Evolutionary conservation across 1,139 yeast genomes (phyloP).

Genomic region (Kodamaea ohmeri): DNA sequence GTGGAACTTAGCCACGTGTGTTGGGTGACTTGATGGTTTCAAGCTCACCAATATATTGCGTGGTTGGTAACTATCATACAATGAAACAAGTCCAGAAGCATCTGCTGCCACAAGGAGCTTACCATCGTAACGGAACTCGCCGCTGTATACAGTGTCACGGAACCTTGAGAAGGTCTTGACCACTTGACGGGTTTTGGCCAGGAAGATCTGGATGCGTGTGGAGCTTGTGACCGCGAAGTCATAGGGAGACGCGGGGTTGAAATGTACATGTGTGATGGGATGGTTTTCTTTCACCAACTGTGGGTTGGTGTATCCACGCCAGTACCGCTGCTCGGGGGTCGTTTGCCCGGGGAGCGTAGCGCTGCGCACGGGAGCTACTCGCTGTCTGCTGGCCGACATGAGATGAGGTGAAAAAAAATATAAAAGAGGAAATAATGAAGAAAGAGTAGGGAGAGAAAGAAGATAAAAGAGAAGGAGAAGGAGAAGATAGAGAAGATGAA

Average conservation of each 20-base stretch:
- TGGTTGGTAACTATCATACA: slow-evolving; percentile 77
- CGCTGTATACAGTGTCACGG: slow-evolving; percentile 85
- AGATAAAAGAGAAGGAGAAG: not conserved
- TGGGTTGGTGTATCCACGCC: slow-evolving; percentile 84
- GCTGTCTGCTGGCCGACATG: slow-evolving; percentile 79
- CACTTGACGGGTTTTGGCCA: slow-evolving; percentile 90
- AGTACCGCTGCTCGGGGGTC: slow-evolving; percentile 91
- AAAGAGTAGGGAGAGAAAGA: not conserved
- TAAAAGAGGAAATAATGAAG: not conserved
- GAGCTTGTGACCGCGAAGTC: slow-evolving; percentile 95
- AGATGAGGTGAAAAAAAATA: slow-evolving; percentile 11
- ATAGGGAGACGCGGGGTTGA: slow-evolving; percentile 82
- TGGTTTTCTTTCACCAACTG: slow-evolving; percentile 91
- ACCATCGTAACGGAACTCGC: slow-evolving; percentile 82
- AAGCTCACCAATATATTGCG: slow-evolving; percentile 76
- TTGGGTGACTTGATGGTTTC: slow-evolving; percentile 79
- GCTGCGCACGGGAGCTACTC: slow-evolving; percentile 66
- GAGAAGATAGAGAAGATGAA: too few relatives aligned
- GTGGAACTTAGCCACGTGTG: slow-evolving; percentile 92
- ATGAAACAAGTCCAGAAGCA: slow-evolving; percentile 81
- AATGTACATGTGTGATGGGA: slow-evolving; percentile 82
- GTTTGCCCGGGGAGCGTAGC: slow-evolving; percentile 77
- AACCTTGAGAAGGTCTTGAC: slow-evolving; percentile 85
- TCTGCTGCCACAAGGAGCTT: slow-evolving; percentile 83
- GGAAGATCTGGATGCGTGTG: slow-evolving; percentile 86